Conservation (phyloP, 768 basidiomycete genomes). For the Hygrophoropsis aurantiaca region DNA sequence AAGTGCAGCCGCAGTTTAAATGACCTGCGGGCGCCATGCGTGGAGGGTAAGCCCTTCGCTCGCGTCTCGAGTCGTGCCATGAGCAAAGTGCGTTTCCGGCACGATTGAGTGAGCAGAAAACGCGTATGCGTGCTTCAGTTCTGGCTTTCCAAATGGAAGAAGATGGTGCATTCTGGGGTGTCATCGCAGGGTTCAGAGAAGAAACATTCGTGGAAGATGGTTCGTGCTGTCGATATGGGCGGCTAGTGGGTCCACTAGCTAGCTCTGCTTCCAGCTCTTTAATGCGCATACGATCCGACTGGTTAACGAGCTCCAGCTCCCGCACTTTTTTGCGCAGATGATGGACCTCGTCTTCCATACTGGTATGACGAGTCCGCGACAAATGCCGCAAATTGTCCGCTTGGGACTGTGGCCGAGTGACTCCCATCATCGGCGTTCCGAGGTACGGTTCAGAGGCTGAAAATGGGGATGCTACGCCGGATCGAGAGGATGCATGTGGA, state of each 20-base stretch:
- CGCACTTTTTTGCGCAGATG: slow-evolving; percentile 56
- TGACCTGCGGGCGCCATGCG: slow-evolving; percentile 76
- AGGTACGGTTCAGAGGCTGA: not conserved
- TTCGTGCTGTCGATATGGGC: slow-evolving; percentile 6
- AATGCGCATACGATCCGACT: slow-evolving; percentile 47
- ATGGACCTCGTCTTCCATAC: slow-evolving; percentile 50
- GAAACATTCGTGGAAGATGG: slow-evolving; percentile 17
- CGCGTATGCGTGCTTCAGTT: slow-evolving; percentile 67
- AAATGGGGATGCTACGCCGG: not conserved
- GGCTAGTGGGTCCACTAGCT: slow-evolving; percentile 20
- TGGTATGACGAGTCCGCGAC: slow-evolving; percentile 21
- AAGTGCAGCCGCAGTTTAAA: slow-evolving; percentile 86
- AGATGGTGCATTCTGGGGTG: slow-evolving; percentile 29
- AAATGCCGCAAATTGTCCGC: slow-evolving; percentile 24
- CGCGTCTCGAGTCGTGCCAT: slow-evolving; percentile 87
- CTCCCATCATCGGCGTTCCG: not conserved
- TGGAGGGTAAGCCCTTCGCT: slow-evolving; percentile 74
- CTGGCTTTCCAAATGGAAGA: slow-evolving; percentile 64
- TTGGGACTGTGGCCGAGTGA: slow-evolving; percentile 23
- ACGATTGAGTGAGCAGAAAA: slow-evolving; percentile 80
- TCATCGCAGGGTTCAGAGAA: slow-evolving; percentile 13
- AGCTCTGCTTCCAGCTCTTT: slow-evolving; percentile 48
- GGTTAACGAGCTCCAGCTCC: slow-evolving; percentile 63
- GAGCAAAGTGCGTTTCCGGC: slow-evolving; percentile 88
- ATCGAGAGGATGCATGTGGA: not conserved